Evolutionary conservation across 768 basidiomycete species (phyloP), one percentile per base, ranked within the genome.

Genomic region (Udeniomyces megalosporus): DNA sequence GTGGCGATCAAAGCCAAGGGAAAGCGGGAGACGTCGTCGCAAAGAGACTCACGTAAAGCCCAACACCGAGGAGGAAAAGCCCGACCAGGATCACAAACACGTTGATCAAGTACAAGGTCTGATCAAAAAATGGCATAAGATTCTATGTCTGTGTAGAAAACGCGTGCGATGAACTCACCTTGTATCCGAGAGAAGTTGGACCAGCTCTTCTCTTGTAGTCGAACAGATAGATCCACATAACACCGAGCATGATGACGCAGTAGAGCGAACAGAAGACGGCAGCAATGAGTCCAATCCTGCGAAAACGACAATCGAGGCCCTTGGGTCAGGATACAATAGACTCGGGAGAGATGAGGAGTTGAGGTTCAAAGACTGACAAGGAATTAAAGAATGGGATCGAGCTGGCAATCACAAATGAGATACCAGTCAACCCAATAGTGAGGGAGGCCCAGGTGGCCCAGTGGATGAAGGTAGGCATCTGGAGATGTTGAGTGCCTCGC

Each of bases 361-460:
- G 38, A 42, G 38, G 17, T 42, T 17, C 10, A 26, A 53, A 32
- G 4, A 24, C 42, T n/a, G 64, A 15, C 0, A 67, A 45, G 1
- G 28, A 20, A 29, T 51, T 48, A 45, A 68, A 68, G 38, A 68
- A 51, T 1, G 68, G 67, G 15, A 69, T 60, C 7, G 58, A 66
- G 8, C 52, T 44, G 4, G 69, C 64, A 45, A 69, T 64, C 59
- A 70, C 50, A 61, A 64, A 70, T 12, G 65, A 49, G 60, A 70
- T 58, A 17, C 59, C 26, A 14, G 59, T 34, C 17, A 54, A 28
- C 29, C 56, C 59, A 8, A 26, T 2, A 3, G 52, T 34, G 48
- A 55, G 61, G 8, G 45, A 29, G 44, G 66, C 28, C 69, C 70
- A 69, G 20, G 52, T 31, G 3, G 60, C 17, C 67, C 67, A 70